These are phyloP conservation scores for Saccharum hybrid DNA, from an alignment of 202 grass and related monocot genomes.

Conservation along the genomic window DNA sequence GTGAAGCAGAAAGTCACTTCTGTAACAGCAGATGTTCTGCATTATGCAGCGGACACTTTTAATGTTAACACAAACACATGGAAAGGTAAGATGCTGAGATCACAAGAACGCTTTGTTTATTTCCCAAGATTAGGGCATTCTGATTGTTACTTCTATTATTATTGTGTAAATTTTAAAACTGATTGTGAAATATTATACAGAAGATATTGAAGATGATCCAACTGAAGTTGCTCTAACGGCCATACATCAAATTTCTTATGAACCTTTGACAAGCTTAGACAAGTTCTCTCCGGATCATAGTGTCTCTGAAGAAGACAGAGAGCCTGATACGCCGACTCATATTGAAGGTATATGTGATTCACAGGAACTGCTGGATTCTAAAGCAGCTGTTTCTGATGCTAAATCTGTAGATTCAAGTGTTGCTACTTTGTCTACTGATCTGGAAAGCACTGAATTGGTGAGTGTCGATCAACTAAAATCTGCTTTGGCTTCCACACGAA, in stretches of 20 bases:
- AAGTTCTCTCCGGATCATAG: constrained; percentile 43
- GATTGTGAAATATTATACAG: constrained; percentile 39
- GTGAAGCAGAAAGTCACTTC: constrained; percentile 24
- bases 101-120: constrained; percentile 24
- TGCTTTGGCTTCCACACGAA: constrained; percentile 64
- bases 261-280: constrained; percentile 44
- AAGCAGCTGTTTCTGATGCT: constrained; percentile 48
- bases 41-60: constrained; percentile 24
- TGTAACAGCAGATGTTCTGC: background rate
- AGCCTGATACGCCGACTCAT: constrained; percentile 43
- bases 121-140: constrained; percentile 23
- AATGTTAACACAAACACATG: constrained; percentile 20
- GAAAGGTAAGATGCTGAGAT: constrained; percentile 55
- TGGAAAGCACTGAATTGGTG: constrained; percentile 56
- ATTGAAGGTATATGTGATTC: constrained; percentile 56
- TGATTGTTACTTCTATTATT: constrained; percentile 35
- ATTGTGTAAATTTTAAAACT: background rate
- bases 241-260: constrained; percentile 40
- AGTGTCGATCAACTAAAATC: constrained; percentile 71
- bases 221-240: constrained; percentile 39
- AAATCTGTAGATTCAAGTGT: constrained; percentile 70
- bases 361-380: constrained; percentile 56
- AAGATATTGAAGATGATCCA: constrained; percentile 48
- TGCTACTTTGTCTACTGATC: constrained; percentile 56
- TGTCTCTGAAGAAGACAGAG: constrained; percentile 57